Evolutionary conservation across 2,329 filamentous ascomycete genomes (phyloP).

Genomic region (Aureobasidium sp.): DNA sequence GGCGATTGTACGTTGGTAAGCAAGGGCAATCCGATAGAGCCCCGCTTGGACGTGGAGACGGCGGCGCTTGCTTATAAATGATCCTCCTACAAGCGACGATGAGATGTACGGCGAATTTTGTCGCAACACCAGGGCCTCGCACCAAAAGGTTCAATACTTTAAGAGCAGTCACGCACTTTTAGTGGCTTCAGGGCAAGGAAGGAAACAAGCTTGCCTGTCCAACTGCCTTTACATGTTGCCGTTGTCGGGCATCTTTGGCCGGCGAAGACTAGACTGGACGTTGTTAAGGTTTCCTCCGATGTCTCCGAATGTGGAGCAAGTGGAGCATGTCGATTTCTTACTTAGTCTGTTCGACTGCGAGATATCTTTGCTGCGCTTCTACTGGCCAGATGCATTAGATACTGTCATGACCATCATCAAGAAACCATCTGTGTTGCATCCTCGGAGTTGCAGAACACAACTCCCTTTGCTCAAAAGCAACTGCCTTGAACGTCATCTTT

Average conservation of each 20-base stretch:
- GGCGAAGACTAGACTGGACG: neutral
- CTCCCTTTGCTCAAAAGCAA: neutral
- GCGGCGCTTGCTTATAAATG: slow-evolving; percentile 4
- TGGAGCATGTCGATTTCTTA: neutral
- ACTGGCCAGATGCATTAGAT: neutral
- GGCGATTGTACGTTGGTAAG: neutral
- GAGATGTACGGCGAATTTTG: neutral
- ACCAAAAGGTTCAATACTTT: neutral
- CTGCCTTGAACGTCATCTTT: neutral
- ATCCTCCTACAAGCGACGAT: neutral
- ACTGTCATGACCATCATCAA: neutral
- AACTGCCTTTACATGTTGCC: neutral
- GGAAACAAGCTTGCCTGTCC: neutral
- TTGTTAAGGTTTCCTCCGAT: slow-evolving; percentile 5
- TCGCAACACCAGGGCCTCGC: neutral
- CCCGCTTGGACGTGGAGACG: slow-evolving; percentile 2
- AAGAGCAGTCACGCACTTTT: neutral
- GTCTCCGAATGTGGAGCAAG: neutral
- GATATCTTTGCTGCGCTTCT: neutral
- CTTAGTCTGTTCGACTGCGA: neutral
- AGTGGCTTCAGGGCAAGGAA: neutral
- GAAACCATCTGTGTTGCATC: neutral
- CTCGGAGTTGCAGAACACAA: neutral
- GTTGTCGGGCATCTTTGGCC: neutral
- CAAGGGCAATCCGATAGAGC: neutral